These are phyloP conservation scores for Eucalyptus camaldulensis DNA, from an alignment of 345 rosid species.

Conservation along the genomic window DNA sequence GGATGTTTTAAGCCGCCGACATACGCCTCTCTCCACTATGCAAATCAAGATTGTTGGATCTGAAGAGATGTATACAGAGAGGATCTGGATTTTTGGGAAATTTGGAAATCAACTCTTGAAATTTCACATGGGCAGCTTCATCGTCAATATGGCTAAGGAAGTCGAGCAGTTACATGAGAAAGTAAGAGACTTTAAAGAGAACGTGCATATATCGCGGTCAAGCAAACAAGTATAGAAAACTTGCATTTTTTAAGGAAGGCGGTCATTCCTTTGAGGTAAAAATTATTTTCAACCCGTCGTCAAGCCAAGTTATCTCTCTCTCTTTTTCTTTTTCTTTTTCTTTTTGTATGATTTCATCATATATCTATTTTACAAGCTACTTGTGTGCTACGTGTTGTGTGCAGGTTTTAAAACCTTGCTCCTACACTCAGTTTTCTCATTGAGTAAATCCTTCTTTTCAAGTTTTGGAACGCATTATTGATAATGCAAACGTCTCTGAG, in stretches of 20 bases:
- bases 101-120: neutral
- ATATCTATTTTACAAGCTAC: too few species aligned
- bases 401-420: too few species aligned
- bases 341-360: too few species aligned
- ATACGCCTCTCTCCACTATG: neutral
- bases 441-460: neutral
- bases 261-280: neutral
- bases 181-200: neutral
- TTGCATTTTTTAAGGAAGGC: neutral
- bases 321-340: fast-evolving
- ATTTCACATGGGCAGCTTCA: neutral
- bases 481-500: neutral
- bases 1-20: neutral
- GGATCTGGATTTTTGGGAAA: neutral
- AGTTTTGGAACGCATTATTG: neutral
- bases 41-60: neutral
- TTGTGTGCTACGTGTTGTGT: too few species aligned
- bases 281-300: neutral
- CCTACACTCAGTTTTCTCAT: neutral
- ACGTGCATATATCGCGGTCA: neutral
- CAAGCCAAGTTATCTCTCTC: neutral
- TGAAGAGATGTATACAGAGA: neutral
- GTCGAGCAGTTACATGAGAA: neutral
- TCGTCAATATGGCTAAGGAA: neutral
- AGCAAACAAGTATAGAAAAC: neutral